phyloP scores from a whole-genome alignment of 805 yeast genomes.

The Metschnikowia vanudenii region DNA sequence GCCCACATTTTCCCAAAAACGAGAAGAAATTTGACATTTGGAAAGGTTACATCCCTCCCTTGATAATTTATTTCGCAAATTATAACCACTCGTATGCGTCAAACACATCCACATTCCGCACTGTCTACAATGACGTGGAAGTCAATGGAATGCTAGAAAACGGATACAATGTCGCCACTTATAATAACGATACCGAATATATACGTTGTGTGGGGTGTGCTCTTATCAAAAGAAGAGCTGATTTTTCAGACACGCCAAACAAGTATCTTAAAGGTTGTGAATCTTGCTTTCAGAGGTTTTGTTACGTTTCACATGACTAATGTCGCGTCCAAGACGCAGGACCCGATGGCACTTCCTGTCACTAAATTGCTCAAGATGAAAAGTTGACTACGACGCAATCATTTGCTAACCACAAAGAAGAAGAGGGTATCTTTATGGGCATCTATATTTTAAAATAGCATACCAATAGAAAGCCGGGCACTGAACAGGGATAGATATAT shows the following conservation, averaged over 20 bases:
- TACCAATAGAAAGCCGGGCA: background rate
- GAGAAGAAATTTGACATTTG: constrained; percentile 6
- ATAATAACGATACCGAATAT: constrained; percentile 40
- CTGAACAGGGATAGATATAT: background rate
- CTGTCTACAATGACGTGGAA: constrained; percentile 48
- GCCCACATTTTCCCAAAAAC: background rate
- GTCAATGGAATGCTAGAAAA: constrained; percentile 46
- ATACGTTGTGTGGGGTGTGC: constrained; percentile 57
- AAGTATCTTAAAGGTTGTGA: constrained; percentile 5
- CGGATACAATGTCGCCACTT: constrained; percentile 52
- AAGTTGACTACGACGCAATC: background rate
- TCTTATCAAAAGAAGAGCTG: constrained; percentile 42
- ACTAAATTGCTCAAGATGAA: background rate
- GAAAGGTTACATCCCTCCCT: constrained; percentile 45
- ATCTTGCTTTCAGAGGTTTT: constrained; percentile 12
- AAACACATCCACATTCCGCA: constrained; percentile 59
- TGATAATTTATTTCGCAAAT: constrained; percentile 54
- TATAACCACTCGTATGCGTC: constrained; percentile 40
- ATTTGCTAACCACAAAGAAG: background rate
- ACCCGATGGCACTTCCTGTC: constrained; percentile 3
- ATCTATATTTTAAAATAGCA: background rate
- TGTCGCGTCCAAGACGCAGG: constrained; percentile 2
- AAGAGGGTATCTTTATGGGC: too few species aligned
- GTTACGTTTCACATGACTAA: constrained; percentile 9
- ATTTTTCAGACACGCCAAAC: background rate